Evolutionary conservation across 1,284 basidiomycete species (phyloP).

Genomic region (Cutaneotrichosporon sp.): DNA sequence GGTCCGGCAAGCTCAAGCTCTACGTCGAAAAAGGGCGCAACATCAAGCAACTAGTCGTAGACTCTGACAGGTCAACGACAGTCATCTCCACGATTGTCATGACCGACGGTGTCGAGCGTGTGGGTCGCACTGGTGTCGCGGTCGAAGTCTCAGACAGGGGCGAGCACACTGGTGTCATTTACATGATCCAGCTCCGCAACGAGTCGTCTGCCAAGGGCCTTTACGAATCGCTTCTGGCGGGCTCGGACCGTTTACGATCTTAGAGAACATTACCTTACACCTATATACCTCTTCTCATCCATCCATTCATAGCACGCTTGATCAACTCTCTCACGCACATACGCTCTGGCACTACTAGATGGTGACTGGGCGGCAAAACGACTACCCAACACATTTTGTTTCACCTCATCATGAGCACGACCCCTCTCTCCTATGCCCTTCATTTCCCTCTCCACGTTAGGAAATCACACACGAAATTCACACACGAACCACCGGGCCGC

Average conservation of each 20-base stretch:
- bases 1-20: constrained; percentile 78
- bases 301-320: background rate
- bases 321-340: background rate
- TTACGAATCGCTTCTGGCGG: constrained; percentile 79
- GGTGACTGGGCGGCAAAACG: background rate
- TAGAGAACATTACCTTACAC: constrained; percentile 1
- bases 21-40: constrained; percentile 73
- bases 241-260: constrained; percentile 63
- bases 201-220: constrained; percentile 79
- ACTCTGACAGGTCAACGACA: constrained; percentile 69
- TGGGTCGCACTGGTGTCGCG: constrained; percentile 95
- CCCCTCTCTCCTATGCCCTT: no score
- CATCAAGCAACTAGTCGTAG: constrained; percentile 93
- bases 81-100: constrained; percentile 93
- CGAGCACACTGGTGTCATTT: constrained; percentile 86
- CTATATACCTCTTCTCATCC: background rate
- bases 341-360: background rate
- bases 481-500: background rate
- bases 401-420: no score
- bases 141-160: constrained; percentile 91
- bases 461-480: no score
- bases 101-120: constrained; percentile 92
- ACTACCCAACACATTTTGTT: no score
- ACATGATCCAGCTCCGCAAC: constrained; percentile 92
- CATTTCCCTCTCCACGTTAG: no score